phyloP scores from a whole-genome alignment of 441 rosid genomes.

The Jatropha multifida region DNA sequence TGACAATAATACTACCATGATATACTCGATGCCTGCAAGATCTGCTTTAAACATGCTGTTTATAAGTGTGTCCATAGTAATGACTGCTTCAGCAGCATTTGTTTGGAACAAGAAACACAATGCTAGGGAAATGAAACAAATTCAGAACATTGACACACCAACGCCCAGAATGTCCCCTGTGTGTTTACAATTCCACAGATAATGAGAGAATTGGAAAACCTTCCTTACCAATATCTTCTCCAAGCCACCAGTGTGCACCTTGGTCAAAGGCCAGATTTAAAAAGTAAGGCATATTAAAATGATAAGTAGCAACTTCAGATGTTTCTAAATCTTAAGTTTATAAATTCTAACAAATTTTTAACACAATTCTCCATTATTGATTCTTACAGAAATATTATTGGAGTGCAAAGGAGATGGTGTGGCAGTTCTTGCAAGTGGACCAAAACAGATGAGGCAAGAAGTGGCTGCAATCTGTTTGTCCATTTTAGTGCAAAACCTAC shows the following conservation, averaged over 20 bases:
- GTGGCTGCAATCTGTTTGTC: slow-evolving; percentile 67
- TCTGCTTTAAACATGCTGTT: slow-evolving; percentile 47
- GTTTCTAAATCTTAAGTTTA: not conserved
- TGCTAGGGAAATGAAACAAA: slow-evolving; percentile 35
- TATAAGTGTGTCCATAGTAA: slow-evolving; percentile 40
- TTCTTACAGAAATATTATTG: slow-evolving; percentile 40
- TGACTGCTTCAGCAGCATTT: slow-evolving; percentile 46
- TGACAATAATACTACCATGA: slow-evolving; percentile 44
- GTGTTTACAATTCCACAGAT: not conserved
- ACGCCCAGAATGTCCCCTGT: slow-evolving; percentile 18
- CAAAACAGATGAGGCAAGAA: slow-evolving; percentile 69
- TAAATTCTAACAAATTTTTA: not conserved
- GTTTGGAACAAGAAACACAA: slow-evolving; percentile 53
- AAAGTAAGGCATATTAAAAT: slow-evolving; percentile 37
- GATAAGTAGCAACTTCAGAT: not conserved
- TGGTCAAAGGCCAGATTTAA: slow-evolving; percentile 70
- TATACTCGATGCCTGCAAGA: slow-evolving; percentile 34
- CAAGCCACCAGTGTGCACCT: slow-evolving; percentile 51
- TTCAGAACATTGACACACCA: slow-evolving; percentile 38
- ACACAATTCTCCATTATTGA: not conserved
- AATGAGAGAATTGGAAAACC: slow-evolving; percentile 55
- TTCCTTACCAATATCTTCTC: slow-evolving; percentile 45
- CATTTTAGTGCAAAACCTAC: slow-evolving; percentile 42
- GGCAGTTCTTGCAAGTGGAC: slow-evolving; percentile 76
- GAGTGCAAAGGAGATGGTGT: slow-evolving; percentile 47